Evolutionary conservation across 441 rosid genomes (phyloP).

Genomic region (Jatropha podagrica): DNA sequence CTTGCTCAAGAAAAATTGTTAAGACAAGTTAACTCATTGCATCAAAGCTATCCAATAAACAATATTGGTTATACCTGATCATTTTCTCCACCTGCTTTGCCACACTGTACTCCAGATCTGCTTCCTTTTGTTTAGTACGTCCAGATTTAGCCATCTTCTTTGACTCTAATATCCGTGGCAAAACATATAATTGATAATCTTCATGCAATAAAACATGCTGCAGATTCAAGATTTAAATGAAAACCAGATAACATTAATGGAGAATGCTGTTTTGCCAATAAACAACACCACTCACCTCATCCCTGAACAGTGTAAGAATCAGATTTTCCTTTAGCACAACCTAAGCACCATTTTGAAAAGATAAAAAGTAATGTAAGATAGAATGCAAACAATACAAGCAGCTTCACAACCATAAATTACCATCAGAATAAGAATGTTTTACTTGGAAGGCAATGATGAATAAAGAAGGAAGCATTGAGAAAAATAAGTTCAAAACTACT

Average conservation of each 20-base stretch:
- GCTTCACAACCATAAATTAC: background rate
- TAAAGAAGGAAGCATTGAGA: background rate
- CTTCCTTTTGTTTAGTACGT: conserved; percentile 94
- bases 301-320: conserved; percentile 82
- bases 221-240: conserved; percentile 32
- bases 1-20: background rate
- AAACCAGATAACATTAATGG: conserved; percentile 35
- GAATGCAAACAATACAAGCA: background rate
- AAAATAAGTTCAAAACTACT: background rate
- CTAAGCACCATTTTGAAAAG: conserved; percentile 46
- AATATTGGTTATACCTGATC: conserved; percentile 61
- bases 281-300: conserved; percentile 68
- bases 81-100: conserved; percentile 99
- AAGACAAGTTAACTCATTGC: conserved; percentile 1
- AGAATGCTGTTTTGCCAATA: conserved; percentile 12
- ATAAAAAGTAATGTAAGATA: conserved; percentile 9
- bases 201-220: conserved; percentile 91
- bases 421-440: conserved; percentile 5
- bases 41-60: conserved; percentile 16
- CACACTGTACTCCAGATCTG: conserved; percentile 97
- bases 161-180: conserved; percentile 94
- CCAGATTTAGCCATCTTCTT: conserved; percentile 99
- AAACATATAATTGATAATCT: conserved; percentile 91
- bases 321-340: conserved; percentile 96
- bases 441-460: background rate